Base-by-base conservation (phyloP, 148 eudicot species). In the Selenicereus undatus region DNA sequence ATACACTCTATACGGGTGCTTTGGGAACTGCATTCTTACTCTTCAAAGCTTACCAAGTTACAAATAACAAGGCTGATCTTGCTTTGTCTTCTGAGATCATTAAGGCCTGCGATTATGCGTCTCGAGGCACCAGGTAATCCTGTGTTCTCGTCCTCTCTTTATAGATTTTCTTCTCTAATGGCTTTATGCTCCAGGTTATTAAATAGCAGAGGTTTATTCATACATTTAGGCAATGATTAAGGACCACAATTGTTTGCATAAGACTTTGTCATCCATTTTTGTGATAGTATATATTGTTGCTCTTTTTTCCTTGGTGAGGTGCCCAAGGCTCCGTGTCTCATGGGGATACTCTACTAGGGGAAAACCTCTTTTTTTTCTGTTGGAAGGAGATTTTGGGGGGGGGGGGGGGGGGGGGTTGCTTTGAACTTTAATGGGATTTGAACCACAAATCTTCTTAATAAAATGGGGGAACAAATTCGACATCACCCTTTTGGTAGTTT, bases 21-120 rank as follows among this genome's bases (percentile, higher is more conserved):
- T 82, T 94, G 17, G 98, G 98, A 43, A 92, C 95, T 77, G 98
- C 98, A 64, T 94, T 86, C 64, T 81, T 91, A 84, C 84, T 92
- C n/a, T 91, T 91, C 72, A 91, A 88, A 89, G 86, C 95, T 78
- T 94, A 89, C 79, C 91, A 91, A 82, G 71, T 90, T 77, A 91
- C 90, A 0, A 82, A 83, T 24, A 86, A 87, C 79, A 85, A 73
- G 50, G 83, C 79, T 79, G 91, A 92, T 85, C 93, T 92, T 82
- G 76, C 56, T 54, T 73, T 90, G 76, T 89, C 86, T 4, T 86
- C 89, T 66, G 88, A 92, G 45, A 90, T 94, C 74, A 81, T 94
- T 74, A 84, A 83, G 78, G 91, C 98, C 79, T 94, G 98, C 80
- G 90, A 90, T 64, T 75, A 85, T 83, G 88, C 97, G 48, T 89